A percentile compares a stretch with the other conserved stretches of the same genome.
These are phyloP conservation scores for Microdochium bolleyi DNA, from an alignment of 2,329 filamentous ascomycete species.

Conservation along the genomic window DNA sequence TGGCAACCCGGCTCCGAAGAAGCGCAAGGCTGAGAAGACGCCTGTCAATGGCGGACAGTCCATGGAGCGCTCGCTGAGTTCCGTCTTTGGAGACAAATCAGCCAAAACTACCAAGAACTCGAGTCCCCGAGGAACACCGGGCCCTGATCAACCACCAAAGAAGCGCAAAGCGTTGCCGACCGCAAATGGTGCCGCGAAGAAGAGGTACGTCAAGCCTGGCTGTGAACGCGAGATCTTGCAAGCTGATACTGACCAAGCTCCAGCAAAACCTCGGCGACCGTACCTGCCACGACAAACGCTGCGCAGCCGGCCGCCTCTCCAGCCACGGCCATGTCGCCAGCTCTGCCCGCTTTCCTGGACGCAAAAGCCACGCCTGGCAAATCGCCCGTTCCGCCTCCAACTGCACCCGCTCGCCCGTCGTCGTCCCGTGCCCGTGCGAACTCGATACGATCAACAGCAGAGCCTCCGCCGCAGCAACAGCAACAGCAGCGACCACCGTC, in stretches of 20 bases:
- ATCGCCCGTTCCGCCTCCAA: constrained; percentile 52
- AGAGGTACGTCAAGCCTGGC: constrained; percentile 50
- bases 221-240: neutral
- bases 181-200: constrained; percentile 66
- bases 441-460: constrained; percentile 53
- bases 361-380: constrained; percentile 37
- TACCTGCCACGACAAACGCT: neutral
- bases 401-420: constrained; percentile 45
- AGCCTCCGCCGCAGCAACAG: constrained; percentile 32
- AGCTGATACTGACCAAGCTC: constrained; percentile 9
- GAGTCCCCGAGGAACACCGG: constrained; percentile 64
- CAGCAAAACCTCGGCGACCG: constrained; percentile 14
- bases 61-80: constrained; percentile 64
- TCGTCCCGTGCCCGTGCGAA: constrained; percentile 70
- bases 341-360: constrained; percentile 60
- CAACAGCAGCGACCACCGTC: constrained; percentile 42
- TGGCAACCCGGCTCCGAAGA: constrained; percentile 54
- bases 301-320: constrained; percentile 5
- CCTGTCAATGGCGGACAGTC: constrained; percentile 36
- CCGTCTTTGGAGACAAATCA: constrained; percentile 39
- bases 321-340: constrained; percentile 54
- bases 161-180: constrained; percentile 59
- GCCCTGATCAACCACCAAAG: constrained; percentile 56
- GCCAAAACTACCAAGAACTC: constrained; percentile 46
- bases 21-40: constrained; percentile 76